Percentiles rank a stretch among this genome's conserved stretches.
Evolutionary conservation across 108 stramenopile species (phyloP).

Genomic region (Schizochytrium sp.): DNA sequence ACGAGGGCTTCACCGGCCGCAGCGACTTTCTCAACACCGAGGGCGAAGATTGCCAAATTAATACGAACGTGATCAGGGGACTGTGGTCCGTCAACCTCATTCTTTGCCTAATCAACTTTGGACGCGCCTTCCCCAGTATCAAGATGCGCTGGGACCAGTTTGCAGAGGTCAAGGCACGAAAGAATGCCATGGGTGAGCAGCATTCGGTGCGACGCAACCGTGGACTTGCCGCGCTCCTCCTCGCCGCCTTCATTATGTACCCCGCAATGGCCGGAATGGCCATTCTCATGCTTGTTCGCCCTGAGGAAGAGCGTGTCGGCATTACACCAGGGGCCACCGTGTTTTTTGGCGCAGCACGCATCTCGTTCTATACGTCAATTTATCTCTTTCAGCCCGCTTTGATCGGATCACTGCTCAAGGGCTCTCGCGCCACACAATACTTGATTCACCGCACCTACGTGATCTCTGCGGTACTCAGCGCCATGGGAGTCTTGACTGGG

Average conservation of each 20-base stretch:
- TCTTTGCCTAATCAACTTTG: background rate
- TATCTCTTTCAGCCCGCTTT: background rate
- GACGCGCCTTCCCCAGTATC: background rate
- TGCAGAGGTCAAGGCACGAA: background rate
- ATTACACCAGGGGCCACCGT: background rate
- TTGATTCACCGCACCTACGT: background rate
- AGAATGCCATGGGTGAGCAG: background rate
- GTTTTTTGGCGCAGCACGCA: background rate
- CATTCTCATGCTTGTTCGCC: background rate
- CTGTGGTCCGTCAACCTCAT: background rate
- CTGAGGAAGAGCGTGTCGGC: background rate
- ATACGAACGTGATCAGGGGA: background rate
- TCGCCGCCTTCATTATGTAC: background rate
- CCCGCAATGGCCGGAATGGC: background rate
- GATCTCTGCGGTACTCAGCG: background rate
- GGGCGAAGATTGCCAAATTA: background rate
- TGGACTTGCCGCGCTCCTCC: background rate
- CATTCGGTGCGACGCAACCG: background rate
- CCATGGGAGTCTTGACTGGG: background rate
- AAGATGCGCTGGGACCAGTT: background rate
- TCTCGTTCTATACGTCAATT: background rate
- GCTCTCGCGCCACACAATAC: background rate
- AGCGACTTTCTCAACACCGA: background rate
- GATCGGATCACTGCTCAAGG: background rate
- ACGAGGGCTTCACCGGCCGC: background rate